A percentile compares a stretch with the other conserved stretches of the same genome.
Evolutionary conservation across 352 stramenopile species (phyloP).

Genomic region (Phytophthora citricola): DNA sequence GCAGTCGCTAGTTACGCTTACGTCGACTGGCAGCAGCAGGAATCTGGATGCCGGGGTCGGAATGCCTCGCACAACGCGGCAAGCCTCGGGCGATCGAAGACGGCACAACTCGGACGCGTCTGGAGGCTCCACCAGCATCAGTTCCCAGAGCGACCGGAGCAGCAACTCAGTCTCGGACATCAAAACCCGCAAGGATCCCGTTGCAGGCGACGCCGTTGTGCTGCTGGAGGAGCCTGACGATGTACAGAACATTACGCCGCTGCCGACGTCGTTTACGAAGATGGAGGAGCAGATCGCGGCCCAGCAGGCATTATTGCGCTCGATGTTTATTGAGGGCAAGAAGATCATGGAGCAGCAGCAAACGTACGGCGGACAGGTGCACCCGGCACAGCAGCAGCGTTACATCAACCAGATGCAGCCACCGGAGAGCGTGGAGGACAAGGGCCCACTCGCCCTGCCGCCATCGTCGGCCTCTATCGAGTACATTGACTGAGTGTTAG

Average conservation of each 20-base stretch:
- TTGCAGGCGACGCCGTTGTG: constrained; percentile 29
- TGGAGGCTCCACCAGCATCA: constrained; percentile 34
- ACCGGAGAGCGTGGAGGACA: constrained; percentile 32
- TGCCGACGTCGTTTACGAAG: constrained; percentile 71
- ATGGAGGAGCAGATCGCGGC: constrained; percentile 85
- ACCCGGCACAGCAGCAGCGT: constrained; percentile 43
- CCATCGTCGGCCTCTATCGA: constrained; percentile 46
- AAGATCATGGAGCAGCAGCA: constrained; percentile 77
- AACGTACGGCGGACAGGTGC: constrained; percentile 35
- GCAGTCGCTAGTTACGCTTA: constrained; percentile 31
- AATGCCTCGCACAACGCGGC: constrained; percentile 14
- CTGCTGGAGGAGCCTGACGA: constrained; percentile 52
- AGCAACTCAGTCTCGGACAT: constrained; percentile 35
- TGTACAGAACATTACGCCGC: constrained; percentile 55
- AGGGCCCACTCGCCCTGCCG: constrained; percentile 29
- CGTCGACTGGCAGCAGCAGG: constrained; percentile 28
- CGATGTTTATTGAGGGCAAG: constrained; percentile 78
- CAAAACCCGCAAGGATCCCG: constrained; percentile 29
- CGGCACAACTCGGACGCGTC: constrained; percentile 58
- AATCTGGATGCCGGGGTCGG: constrained; percentile 26
- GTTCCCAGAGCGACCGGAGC: constrained; percentile 44
- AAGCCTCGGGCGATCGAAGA: constrained; percentile 36
- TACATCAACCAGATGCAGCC: constrained; percentile 45
- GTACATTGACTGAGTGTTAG: constrained; percentile 48
- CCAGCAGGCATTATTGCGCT: constrained; percentile 73